Base-by-base conservation (phyloP, 2,329 filamentous ascomycete genomes). In the Ceratocystiopsis minuta region DNA sequence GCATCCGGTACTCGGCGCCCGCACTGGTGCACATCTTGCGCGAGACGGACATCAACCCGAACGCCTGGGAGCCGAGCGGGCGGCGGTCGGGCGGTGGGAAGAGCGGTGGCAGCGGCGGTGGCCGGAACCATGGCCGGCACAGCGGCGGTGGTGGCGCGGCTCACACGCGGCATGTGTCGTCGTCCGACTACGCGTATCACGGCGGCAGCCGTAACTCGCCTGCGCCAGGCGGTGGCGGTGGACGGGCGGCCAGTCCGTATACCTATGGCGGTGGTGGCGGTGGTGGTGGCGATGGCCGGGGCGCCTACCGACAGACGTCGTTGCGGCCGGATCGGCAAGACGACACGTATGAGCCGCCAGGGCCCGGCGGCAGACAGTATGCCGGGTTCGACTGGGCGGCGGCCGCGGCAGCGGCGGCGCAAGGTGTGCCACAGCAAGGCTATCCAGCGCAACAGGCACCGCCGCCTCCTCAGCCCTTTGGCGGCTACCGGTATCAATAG, bases 21-120 rank as follows among this genome's bases (percentile, higher is more conserved):
- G 76, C 71, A 45, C 66, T 95, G 61, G 78, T 90, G 7, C 70
- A 74, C 31, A 64, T 95, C 35, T 64, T 98, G 17, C 71, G 76
- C 31, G 69, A 75, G 42, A 74, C 79, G 7, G 64, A 72, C 18
- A 65, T 90, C 11, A 70, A 74, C 46, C 71, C 67, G 47, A 59
- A 59, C 31, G 60, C 66, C 10, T 39, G 40, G 5, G 75, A 72
- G 67, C 75, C 72, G 53, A 43, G 45, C 6, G 41, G 48, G 3
- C 39, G 40, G 37, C 34, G 40, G 17, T 39, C 24, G 4, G 44
- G 35, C 2, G 41, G 40, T 11, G 41, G 34, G 16, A 34, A 39
- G 6, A 15, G 37, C 15, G 31, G 38, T 34, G 52, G 53, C 16
- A 33, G 33, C 6, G 18, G 39, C 7, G 20, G 20, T 20, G 33